Conservation (phyloP, 768 basidiomycete species). For the Hypsizygus marmoreus region DNA sequence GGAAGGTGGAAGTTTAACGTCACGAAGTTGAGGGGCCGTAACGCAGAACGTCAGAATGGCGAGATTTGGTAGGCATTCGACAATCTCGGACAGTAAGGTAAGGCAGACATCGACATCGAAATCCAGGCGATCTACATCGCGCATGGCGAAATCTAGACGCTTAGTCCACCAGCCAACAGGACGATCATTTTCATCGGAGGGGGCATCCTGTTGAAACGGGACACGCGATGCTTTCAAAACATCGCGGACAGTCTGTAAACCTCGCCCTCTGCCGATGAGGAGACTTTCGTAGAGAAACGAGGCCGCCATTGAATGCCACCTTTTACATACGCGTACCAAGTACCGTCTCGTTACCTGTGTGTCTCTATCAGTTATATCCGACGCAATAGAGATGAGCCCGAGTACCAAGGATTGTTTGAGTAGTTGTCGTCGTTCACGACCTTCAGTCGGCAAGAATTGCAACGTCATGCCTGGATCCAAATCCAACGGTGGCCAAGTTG, state of each 20-base stretch:
- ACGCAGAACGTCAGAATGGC: conserved; percentile 10
- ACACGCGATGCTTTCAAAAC: conserved; percentile 7
- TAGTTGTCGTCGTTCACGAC: conserved; percentile 11
- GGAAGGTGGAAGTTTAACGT: neutral
- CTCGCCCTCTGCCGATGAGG: conserved; percentile 14
- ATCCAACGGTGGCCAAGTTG: conserved; percentile 23
- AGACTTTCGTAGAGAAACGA: conserved; percentile 28
- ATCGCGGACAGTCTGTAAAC: conserved; percentile 10
- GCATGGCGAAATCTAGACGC: conserved; percentile 21
- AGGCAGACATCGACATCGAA: neutral
- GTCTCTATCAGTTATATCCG: neutral
- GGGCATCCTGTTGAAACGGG: neutral
- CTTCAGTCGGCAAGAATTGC: conserved; percentile 12
- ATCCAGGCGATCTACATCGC: conserved; percentile 5
- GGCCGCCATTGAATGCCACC: conserved; percentile 22
- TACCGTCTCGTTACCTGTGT: conserved; percentile 25
- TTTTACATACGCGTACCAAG: conserved; percentile 26
- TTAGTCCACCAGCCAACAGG: conserved; percentile 16
- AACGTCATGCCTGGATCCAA: conserved; percentile 18
- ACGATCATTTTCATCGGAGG: neutral
- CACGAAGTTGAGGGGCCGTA: neutral
- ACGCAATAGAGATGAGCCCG: neutral
- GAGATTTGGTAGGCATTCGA: conserved; percentile 20
- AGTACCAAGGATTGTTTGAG: conserved; percentile 26
- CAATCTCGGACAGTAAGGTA: conserved; percentile 6